phyloP scores from a whole-genome alignment of 257 asterid genomes.

The Penstemon barbatus region DNA sequence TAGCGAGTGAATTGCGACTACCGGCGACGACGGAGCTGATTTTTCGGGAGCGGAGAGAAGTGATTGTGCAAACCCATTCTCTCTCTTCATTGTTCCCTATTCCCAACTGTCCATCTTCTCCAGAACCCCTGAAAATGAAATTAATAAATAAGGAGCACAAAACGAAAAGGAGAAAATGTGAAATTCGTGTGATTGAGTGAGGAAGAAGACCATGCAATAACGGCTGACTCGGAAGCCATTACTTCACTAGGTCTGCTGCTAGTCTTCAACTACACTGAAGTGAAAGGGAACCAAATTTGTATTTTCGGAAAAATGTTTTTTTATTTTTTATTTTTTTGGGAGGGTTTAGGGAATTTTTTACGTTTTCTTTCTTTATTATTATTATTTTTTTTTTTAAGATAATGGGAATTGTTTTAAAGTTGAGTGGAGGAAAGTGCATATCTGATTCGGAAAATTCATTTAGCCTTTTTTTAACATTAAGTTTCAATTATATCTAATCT shows the following conservation, averaged over 20 bases:
- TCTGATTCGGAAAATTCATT: conserved; percentile 23
- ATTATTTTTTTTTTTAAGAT: not conserved
- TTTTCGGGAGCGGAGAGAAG: conserved; percentile 52
- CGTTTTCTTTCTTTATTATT: not conserved
- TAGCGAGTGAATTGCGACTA: conserved; percentile 95
- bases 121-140: conserved; percentile 78
- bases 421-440: conserved; percentile 23
- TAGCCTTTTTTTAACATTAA: no score
- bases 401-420: no score
- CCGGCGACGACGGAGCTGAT: conserved; percentile 86
- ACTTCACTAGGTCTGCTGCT: conserved; percentile 23
- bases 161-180: not conserved
- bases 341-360: not conserved
- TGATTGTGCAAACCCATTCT: conserved; percentile 74
- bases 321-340: not conserved
- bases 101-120: conserved; percentile 98
- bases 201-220: conserved; percentile 71
- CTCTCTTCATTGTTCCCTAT: conserved; percentile 79
- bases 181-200: conserved; percentile 3
- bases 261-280: not conserved
- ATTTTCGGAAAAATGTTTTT: not conserved
- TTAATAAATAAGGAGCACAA: not conserved
- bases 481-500: no score
- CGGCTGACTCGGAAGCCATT: conserved; percentile 70
- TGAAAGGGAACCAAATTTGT: not conserved